These are phyloP conservation scores for Tolypocladium sp. DNA, from an alignment of 2,329 filamentous ascomycete species.

Conservation along the genomic window DNA sequence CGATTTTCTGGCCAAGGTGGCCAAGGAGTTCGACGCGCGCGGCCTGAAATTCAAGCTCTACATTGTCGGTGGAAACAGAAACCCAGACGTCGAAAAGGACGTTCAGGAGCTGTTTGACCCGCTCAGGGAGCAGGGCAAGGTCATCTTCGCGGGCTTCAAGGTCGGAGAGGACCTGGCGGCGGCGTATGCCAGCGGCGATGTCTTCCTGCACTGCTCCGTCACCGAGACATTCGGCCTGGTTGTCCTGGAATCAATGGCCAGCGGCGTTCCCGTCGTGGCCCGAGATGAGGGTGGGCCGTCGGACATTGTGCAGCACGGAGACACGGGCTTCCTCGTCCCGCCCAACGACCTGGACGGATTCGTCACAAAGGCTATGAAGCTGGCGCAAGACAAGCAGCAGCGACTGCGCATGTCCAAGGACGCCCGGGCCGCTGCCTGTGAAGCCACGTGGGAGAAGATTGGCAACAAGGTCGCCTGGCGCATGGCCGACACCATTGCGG, in stretches of 20 bases:
- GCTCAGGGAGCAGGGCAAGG: slow-evolving; percentile 37
- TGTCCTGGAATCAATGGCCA: slow-evolving; percentile 63
- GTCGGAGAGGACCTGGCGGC: slow-evolving; percentile 51
- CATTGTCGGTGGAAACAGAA: slow-evolving; percentile 60
- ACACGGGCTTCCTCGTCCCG: slow-evolving; percentile 51
- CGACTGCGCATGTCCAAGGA: slow-evolving; percentile 34
- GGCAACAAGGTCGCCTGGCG: slow-evolving; percentile 61
- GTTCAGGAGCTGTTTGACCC: slow-evolving; percentile 50
- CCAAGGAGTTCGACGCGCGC: slow-evolving; percentile 41
- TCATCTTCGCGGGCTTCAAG: slow-evolving; percentile 59
- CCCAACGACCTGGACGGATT: slow-evolving; percentile 52
- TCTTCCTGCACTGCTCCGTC: slow-evolving; percentile 64
- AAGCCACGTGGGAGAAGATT: slow-evolving; percentile 63
- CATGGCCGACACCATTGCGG: slow-evolving; percentile 44
- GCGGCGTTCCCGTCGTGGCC: slow-evolving; percentile 59
- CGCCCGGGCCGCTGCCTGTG: slow-evolving; percentile 47
- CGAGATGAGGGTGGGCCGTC: slow-evolving; percentile 61
- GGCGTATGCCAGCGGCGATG: slow-evolving; percentile 58
- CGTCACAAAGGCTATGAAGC: slow-evolving; percentile 39
- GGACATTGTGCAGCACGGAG: slow-evolving; percentile 52
- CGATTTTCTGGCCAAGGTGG: slow-evolving; percentile 52
- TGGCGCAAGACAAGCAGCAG: slow-evolving; percentile 35
- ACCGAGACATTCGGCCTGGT: slow-evolving; percentile 66
- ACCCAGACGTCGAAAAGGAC: slow-evolving; percentile 50
- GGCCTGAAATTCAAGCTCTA: slow-evolving; percentile 54